phyloP scores from a whole-genome alignment of 106 monocot species.

The Chionographis japonica region DNA sequence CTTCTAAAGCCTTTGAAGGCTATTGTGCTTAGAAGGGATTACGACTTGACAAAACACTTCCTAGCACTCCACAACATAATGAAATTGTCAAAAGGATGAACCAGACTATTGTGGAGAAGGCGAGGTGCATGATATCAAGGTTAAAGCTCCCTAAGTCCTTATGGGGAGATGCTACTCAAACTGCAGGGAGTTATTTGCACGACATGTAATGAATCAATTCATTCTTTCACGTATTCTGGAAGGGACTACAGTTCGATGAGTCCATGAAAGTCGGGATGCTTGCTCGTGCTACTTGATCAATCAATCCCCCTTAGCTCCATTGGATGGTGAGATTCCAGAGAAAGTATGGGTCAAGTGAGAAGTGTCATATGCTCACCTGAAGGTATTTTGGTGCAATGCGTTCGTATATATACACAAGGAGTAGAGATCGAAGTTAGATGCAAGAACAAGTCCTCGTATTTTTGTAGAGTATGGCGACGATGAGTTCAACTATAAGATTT shows the following conservation, averaged over 20 bases:
- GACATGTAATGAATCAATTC: background rate
- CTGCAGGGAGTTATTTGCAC: background rate
- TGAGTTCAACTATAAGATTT: background rate
- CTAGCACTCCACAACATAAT: background rate
- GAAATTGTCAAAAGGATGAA: background rate
- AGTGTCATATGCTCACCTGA: background rate
- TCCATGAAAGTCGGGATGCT: no score
- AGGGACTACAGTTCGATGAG: no score
- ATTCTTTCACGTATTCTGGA: no score
- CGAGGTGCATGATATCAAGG: background rate
- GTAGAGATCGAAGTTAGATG: background rate
- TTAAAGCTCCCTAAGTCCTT: background rate
- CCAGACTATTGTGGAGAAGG: background rate
- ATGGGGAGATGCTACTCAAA: background rate
- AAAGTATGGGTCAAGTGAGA: no score
- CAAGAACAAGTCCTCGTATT: background rate
- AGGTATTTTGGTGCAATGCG: slow-evolving; percentile 5
- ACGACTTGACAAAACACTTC: background rate
- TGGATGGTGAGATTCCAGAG: no score
- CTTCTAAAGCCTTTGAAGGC: background rate
- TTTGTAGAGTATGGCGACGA: background rate
- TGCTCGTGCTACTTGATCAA: no score
- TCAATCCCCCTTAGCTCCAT: no score
- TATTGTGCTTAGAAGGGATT: background rate
- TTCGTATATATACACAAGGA: background rate